Evolutionary conservation across 2,329 filamentous ascomycete species (phyloP).

Genomic region (Fusarium sp.): DNA sequence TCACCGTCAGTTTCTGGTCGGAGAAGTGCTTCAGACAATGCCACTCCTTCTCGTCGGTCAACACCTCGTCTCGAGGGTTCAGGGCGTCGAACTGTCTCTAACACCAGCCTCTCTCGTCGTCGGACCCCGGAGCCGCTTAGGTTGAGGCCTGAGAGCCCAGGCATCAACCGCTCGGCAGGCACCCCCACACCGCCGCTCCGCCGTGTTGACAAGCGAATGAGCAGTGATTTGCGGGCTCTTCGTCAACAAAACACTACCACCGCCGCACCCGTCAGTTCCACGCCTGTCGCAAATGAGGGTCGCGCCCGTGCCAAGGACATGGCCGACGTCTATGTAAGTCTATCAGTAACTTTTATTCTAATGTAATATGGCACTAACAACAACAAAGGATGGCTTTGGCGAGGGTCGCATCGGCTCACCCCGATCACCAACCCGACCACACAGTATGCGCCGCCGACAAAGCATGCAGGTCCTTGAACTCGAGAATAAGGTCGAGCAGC

Average conservation of each 20-base stretch:
- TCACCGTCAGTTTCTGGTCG: constrained; percentile 11
- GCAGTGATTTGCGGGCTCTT: constrained; percentile 72
- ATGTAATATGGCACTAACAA: constrained; percentile 29
- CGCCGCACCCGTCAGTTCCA: constrained; percentile 48
- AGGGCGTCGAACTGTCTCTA: constrained; percentile 59
- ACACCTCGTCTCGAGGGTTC: constrained; percentile 37
- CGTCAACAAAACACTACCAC: constrained; percentile 50
- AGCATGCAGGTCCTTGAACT: constrained; percentile 97
- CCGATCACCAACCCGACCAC: constrained; percentile 90
- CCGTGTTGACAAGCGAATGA: constrained; percentile 72
- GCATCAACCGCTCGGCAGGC: constrained; percentile 52
- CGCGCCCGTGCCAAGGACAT: constrained; percentile 86
- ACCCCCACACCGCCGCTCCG: constrained; percentile 74
- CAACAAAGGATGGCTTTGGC: constrained; percentile 85
- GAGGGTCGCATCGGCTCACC: constrained; percentile 88
- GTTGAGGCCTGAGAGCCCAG: constrained; percentile 71
- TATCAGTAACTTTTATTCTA: constrained; percentile 31
- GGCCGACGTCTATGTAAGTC: constrained; percentile 92
- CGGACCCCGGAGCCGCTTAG: constrained; percentile 63
- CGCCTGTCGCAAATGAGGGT: constrained; percentile 86
- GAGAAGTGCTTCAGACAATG: constrained; percentile 53
- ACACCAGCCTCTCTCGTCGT: constrained; percentile 61
- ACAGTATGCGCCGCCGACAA: constrained; percentile 95
- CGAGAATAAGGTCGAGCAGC: constrained; percentile 83
- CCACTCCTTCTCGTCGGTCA: constrained; percentile 30